These are phyloP conservation scores for Leishmania tarentolae DNA, from an alignment of 208 protist genomes.

Conservation along the genomic window DNA sequence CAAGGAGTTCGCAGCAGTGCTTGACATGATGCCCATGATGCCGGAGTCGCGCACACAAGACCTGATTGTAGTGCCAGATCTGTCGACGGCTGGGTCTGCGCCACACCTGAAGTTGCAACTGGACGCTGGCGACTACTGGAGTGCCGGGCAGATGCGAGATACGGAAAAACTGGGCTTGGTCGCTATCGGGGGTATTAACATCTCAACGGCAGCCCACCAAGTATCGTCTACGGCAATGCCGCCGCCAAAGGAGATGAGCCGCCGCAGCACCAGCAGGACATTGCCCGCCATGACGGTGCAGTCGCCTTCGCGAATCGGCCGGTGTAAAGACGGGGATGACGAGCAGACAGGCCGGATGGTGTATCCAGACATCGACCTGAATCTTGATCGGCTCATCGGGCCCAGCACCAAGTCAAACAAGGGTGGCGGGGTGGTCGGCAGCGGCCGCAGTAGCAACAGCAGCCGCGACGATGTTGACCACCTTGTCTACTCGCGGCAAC, in stretches of 20 bases:
- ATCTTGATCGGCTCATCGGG: conserved; percentile 12
- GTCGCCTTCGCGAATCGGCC: background rate
- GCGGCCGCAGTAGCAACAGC: background rate
- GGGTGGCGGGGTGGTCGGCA: background rate
- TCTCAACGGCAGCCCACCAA: background rate
- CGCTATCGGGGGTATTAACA: background rate
- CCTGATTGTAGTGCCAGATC: background rate
- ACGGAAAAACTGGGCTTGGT: background rate
- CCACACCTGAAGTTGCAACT: conserved; percentile 13
- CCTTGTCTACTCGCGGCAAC: conserved; percentile 14
- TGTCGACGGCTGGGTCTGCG: background rate
- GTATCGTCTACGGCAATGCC: background rate
- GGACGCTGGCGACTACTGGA: conserved; percentile 13
- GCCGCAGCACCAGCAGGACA: conserved; percentile 14
- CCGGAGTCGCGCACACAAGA: conserved; percentile 11
- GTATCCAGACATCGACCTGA: conserved; percentile 22
- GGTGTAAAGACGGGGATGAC: conserved; percentile 17
- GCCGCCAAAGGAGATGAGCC: conserved; percentile 9
- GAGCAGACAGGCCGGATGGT: conserved; percentile 17
- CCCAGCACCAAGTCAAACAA: background rate
- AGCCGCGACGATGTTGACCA: conserved; percentile 1
- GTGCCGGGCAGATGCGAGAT: conserved; percentile 13
- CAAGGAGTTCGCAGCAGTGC: conserved; percentile 1
- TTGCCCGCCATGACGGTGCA: conserved; percentile 1
- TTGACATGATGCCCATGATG: conserved; percentile 6